Evolutionary conservation across 177 flowering plant species (phyloP), one percentile per base, ranked within the genome.

Genomic region (Telopea speciosissima): DNA sequence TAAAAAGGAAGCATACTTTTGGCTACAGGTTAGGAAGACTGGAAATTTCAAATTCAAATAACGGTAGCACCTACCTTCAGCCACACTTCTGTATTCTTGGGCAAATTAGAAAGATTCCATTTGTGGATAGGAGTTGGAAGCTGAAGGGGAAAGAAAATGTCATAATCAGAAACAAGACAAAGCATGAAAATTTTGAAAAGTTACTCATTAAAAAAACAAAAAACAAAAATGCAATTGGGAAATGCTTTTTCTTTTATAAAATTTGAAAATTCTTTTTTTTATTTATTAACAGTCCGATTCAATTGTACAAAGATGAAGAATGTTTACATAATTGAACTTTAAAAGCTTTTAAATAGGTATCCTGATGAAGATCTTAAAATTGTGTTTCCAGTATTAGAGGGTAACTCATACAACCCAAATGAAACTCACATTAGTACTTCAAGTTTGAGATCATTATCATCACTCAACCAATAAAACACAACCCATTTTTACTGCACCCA

Each of bases 101-200:
- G 94, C 79, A 95, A 75, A 81, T 86, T 85, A 1, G 94, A 97
- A 52, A 95, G 90, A 74, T 90, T 84, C 99, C 97, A 95, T 69
- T 68, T 87, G 84, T 95, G 99, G 63, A 95, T 89, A 14, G 99
- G 99, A 68, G 99, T 91, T 1, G 99, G 99, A 66, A 89, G 72
- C 98, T 93, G 84, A 67, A 19, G 8, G 24, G 2, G 61, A n/a
- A 58, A n/a, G n/a, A n/a, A 58, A n/a, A 58, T 7, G 40, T 36
- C 9, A 36, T 8, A 6, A 36, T 36, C 40, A 58, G n/a, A 56
- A 56, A 58, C 23, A 58, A n/a, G n/a, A 2, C 19, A 3, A 58
- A 58, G 61, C 22, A 49, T 49, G 24, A 63, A 31, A 28, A 28
- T 24, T 40, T 28, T 19, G 22, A 31, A 63, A 58, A n/a, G 24